Conservation (phyloP, 2,329 filamentous ascomycete species). For the Neopestalotiopsis clavispora region DNA sequence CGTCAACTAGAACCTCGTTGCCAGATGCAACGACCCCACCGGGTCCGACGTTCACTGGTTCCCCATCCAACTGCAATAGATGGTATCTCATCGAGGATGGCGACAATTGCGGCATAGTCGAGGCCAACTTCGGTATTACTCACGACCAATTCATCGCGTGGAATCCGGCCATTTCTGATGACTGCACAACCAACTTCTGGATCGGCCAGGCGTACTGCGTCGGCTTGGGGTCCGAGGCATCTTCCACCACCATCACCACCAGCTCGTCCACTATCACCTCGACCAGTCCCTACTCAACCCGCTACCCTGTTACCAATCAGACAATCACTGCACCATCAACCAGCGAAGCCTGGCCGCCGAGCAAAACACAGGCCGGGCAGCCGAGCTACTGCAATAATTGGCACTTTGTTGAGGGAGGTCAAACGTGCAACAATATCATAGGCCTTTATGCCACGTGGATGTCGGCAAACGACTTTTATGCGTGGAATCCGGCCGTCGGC, state of each 20-base stretch:
- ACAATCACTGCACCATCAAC: not conserved
- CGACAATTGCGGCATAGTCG: not conserved
- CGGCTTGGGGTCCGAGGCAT: not conserved
- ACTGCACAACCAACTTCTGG: slow-evolving; percentile 11
- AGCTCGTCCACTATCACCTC: not conserved
- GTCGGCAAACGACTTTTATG: slow-evolving; percentile 7
- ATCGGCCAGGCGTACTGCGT: slow-evolving; percentile 7
- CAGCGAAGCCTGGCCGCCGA: not conserved
- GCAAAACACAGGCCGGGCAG: slow-evolving; percentile 10
- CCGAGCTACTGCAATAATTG: slow-evolving; percentile 17
- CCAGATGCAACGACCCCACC: too few relatives aligned
- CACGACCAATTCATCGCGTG: not conserved
- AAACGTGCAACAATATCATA: slow-evolving; percentile 5
- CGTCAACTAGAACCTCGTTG: too few relatives aligned
- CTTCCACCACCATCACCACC: not conserved
- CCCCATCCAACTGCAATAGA: not conserved
- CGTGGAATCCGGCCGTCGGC: slow-evolving; percentile 15
- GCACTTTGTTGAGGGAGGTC: slow-evolving; percentile 4
- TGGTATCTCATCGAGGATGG: not conserved
- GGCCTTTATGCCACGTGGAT: not conserved
- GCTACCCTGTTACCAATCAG: not conserved
- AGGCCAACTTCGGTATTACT: not conserved
- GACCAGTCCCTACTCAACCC: not conserved
- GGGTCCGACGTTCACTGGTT: too few relatives aligned
- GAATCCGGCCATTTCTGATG: not conserved